A percentile compares a stretch with the other conserved stretches of the same genome.
Conservation (phyloP, 441 rosid species). For the Euphorbia corollata region DNA sequence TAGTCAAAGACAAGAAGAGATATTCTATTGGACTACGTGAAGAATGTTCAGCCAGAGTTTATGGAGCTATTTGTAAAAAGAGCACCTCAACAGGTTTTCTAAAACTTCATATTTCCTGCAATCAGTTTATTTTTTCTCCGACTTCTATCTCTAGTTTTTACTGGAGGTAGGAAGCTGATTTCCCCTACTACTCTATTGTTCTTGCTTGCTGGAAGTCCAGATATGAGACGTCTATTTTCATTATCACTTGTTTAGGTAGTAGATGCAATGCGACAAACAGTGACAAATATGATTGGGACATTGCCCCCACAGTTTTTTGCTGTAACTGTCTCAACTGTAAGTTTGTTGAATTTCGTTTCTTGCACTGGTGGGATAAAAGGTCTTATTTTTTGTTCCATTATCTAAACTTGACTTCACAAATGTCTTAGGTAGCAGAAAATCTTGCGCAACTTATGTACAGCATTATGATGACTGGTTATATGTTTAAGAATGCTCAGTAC, state of each 20-base stretch:
- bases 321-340: slow-evolving; percentile 74
- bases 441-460: slow-evolving; percentile 97
- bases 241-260: slow-evolving; percentile 48
- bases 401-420: slow-evolving; percentile 12
- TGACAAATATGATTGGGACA: slow-evolving; percentile 90
- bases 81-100: slow-evolving; percentile 74
- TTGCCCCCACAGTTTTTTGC: slow-evolving; percentile 82
- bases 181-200: slow-evolving; percentile 12
- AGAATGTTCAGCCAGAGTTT: slow-evolving; percentile 90
- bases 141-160: neutral
- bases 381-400: slow-evolving; percentile 7
- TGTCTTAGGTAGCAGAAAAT: slow-evolving; percentile 85
- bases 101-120: neutral
- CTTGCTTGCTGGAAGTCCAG: slow-evolving; percentile 2
- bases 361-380: neutral
- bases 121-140: neutral
- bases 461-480: slow-evolving; percentile 94
- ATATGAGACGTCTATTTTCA: neutral
- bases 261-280: slow-evolving; percentile 91
- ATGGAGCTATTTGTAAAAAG: slow-evolving; percentile 86
- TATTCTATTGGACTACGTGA: slow-evolving; percentile 82
- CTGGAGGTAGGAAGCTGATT: slow-evolving; percentile 2
- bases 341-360: slow-evolving; percentile 21
- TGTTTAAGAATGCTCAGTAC: slow-evolving; percentile 87
- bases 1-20: slow-evolving; percentile 74